Base-by-base conservation (phyloP, 768 basidiomycete species). In the Termitomyces sp. region DNA sequence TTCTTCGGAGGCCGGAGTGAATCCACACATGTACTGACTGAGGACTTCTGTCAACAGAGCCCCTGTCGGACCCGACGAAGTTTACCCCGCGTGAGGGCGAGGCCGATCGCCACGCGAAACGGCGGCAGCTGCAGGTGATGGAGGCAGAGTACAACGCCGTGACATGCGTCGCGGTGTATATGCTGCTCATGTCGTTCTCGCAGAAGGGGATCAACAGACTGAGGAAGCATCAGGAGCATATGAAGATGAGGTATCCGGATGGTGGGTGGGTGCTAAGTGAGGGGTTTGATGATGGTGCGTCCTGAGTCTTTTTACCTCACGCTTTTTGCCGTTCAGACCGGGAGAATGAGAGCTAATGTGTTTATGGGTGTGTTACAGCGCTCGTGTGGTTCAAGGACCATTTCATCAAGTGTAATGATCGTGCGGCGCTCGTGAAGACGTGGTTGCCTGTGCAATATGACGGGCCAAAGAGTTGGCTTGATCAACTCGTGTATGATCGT, bases 381-480 rank as follows among this genome's bases (percentile, higher is more conserved):
- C 75, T 92, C 39, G 74, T 84, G 54, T 99, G 95, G 95, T 95
- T 97, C 75, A 91, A 90, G 68, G 86, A 88, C 13, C 89, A 94
- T 62, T 99, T 97, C 71, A 85, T 95, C 66, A 95, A 95, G 69
- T 96, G 93, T 67, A 91, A 92, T 67, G 94, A 96, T 59, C 91
- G 95, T 42, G 92, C 93, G 18, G 87, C 92, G 49, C 72, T 91
- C 18, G 89, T 93, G 45, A 93, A 91, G 81, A 91, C 89, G 0
- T 93, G 92, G 91, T 70, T 93, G 15, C 91, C 91, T 6, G 82
- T 82, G 53, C 89, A 91, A 58, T 91, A 94, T 59, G 84, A 88
- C 20, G 91, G 91, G 1, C 86, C 90, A 0, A 88, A 86, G 68
- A 86, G 84, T 56, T 95, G 88, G 76, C 81, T 96, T 16, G 95